These are phyloP conservation scores for Naganishia randhawae DNA, from an alignment of 768 basidiomycete species.

Conservation along the genomic window DNA sequence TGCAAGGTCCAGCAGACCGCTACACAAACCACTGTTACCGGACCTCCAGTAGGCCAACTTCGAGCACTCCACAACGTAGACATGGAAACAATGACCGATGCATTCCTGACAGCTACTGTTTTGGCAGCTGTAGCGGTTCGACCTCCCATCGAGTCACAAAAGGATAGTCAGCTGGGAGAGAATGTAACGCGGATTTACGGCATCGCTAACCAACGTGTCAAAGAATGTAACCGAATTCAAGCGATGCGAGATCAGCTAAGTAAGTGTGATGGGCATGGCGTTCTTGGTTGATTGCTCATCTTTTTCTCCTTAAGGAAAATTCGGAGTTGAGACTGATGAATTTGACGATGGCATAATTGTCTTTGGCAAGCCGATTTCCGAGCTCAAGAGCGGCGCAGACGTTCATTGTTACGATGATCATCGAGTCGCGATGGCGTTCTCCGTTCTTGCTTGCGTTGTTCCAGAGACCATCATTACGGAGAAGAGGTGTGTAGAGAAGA, in stretches of 20 bases:
- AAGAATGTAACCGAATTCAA: slow-evolving; percentile 93
- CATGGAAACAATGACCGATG: slow-evolving; percentile 99
- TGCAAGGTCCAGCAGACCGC: slow-evolving; percentile 83
- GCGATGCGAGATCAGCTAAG: slow-evolving; percentile 96
- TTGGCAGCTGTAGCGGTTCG: slow-evolving; percentile 73
- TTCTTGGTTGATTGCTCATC: slow-evolving; percentile 8
- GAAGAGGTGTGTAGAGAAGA: slow-evolving; percentile 97
- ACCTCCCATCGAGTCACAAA: slow-evolving; percentile 30
- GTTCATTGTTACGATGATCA: slow-evolving; percentile 98
- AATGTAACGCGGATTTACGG: slow-evolving; percentile 78
- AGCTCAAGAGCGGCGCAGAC: slow-evolving; percentile 67
- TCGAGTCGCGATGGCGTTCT: slow-evolving; percentile 97
- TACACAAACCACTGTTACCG: slow-evolving; percentile 83
- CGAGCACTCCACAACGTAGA: slow-evolving; percentile 81
- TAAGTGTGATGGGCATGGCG: slow-evolving; percentile 46
- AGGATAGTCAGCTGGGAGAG: slow-evolving; percentile 33
- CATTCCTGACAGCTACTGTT: slow-evolving; percentile 91
- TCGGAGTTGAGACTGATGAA: slow-evolving; percentile 87
- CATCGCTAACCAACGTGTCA: slow-evolving; percentile 96
- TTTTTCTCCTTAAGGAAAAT: slow-evolving; percentile 64
- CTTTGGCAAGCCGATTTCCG: slow-evolving; percentile 66
- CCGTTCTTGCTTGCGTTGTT: slow-evolving; percentile 73
- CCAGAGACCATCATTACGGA: slow-evolving; percentile 80
- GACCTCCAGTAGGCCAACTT: slow-evolving; percentile 75
- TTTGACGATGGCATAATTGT: slow-evolving; percentile 89